Evolutionary conservation across 176 grass and related monocot genomes (phyloP).

Genomic region (Coix lacrymajobi): DNA sequence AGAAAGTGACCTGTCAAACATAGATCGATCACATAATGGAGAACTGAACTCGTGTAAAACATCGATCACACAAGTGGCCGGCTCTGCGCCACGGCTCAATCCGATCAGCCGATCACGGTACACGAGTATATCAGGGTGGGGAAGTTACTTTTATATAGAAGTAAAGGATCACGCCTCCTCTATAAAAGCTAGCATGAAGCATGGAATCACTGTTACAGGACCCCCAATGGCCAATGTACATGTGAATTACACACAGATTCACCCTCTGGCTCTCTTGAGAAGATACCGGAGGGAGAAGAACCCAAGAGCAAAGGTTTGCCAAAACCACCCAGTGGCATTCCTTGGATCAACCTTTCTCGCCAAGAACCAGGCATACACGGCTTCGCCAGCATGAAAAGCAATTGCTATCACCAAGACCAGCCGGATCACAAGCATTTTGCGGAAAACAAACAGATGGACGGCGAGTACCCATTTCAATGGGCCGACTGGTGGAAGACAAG

Average conservation of each 20-base stretch:
- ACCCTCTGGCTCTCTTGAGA: constrained; percentile 57
- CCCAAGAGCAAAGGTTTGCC: constrained; percentile 63
- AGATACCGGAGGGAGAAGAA: constrained; percentile 57
- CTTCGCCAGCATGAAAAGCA: constrained; percentile 50
- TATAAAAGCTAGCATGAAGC: not conserved
- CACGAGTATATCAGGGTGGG: not conserved
- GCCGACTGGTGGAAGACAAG: constrained; percentile 60
- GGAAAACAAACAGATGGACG: constrained; percentile 52
- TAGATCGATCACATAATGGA: not conserved
- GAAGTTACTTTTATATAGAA: not conserved
- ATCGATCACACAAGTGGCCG: not conserved
- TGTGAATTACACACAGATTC: not conserved
- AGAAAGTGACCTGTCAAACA: not conserved
- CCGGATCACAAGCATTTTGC: constrained; percentile 32
- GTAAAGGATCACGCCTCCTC: not conserved
- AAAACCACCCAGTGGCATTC: constrained; percentile 82
- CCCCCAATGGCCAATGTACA: not conserved
- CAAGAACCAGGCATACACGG: constrained; percentile 63
- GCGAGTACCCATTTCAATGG: constrained; percentile 49
- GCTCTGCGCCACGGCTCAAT: not conserved
- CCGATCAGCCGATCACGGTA: not conserved
- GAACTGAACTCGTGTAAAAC: not conserved
- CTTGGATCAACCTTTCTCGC: constrained; percentile 63
- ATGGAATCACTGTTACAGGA: not conserved
- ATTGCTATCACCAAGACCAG: constrained; percentile 37